Evolutionary conservation across 441 rosid species (phyloP), one percentile per base, ranked within the genome.

Genomic region (Brassica balearica): DNA sequence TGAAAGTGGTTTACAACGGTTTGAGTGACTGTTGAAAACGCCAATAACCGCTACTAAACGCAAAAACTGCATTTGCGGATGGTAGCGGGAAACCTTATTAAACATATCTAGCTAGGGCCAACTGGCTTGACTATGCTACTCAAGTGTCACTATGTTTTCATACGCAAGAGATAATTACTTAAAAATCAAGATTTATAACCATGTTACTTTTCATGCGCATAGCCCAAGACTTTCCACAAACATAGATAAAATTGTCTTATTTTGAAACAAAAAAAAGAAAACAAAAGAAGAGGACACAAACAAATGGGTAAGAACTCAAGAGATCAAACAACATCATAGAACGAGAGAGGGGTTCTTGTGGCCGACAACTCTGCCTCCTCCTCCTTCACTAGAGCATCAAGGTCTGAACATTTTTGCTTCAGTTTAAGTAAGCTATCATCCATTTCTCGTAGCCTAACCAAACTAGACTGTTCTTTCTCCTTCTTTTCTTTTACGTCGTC

Each of bases 311-410:
- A 29, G 43, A 29, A 7, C 6, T 8, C 43, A 55, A 53, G 32
- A 17, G 23, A 55, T 70, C 78, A 74, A 58, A 66, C 72, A 56
- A 66, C 6, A 23, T 29, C 32, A 56, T 55, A 17, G 17, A 32
- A 55, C 2, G 68, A 72, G 1, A 62, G 2, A 14, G 69, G 61
- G 7, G 46, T 27, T 43, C 48, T 72, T 1, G 19, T 25, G 4
- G 11, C 59, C 0, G 29, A 61, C 68, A 72, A 25, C 43, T 23
- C 68, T 72, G 43, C 76, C 60, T 61, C 19, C 8, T 72, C 60
- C 27, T 72, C 6, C 27, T 60, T 8, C 10, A 6, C 43, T 8
- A 41, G 23, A 34, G 68, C 46, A 63, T 32, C 46, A 17, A 29
- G 22, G 3, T 63, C 43, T 29, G 22, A 27, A 29, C 17, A 61